Evolutionary conservation across 1,284 basidiomycete genomes (phyloP).

Genomic region (Fistulina hepatica): DNA sequence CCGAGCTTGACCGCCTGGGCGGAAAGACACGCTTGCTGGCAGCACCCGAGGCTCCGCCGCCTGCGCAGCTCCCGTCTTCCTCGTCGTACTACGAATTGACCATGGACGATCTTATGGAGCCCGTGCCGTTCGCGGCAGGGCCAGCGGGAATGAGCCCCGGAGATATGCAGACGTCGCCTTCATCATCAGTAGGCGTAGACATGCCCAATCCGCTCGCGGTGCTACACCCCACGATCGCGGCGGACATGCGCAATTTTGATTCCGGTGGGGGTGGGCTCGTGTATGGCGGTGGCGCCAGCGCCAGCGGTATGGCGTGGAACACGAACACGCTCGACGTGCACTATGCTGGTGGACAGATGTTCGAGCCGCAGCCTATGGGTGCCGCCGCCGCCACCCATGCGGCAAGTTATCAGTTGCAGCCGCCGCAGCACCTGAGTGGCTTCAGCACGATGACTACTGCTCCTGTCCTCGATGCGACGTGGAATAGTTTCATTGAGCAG

Average conservation of each 20-base stretch:
- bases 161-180: not conserved
- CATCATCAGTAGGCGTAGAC: not conserved
- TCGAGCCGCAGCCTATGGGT: not conserved
- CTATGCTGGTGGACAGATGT: not conserved
- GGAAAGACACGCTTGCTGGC: constrained; percentile 42
- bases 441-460: constrained; percentile 13
- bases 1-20: constrained; percentile 51
- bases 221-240: constrained; percentile 15
- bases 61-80: not conserved
- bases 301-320: not conserved
- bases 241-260: constrained; percentile 16
- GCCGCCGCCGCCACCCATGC: constrained; percentile 2
- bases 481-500: constrained; percentile 59
- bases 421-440: not conserved
- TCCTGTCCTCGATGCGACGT: constrained; percentile 43
- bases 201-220: not conserved
- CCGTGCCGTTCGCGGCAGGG: not conserved
- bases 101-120: constrained; percentile 5
- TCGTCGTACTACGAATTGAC: not conserved
- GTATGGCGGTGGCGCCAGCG: not conserved
- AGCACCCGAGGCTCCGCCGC: not conserved
- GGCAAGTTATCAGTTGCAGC: constrained; percentile 1
- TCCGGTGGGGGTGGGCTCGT: constrained; percentile 6
- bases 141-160: not conserved
- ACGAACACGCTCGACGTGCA: not conserved